These are phyloP conservation scores for Aspergillus campestris DNA, from an alignment of 495 filamentous ascomycete species.

Conservation along the genomic window DNA sequence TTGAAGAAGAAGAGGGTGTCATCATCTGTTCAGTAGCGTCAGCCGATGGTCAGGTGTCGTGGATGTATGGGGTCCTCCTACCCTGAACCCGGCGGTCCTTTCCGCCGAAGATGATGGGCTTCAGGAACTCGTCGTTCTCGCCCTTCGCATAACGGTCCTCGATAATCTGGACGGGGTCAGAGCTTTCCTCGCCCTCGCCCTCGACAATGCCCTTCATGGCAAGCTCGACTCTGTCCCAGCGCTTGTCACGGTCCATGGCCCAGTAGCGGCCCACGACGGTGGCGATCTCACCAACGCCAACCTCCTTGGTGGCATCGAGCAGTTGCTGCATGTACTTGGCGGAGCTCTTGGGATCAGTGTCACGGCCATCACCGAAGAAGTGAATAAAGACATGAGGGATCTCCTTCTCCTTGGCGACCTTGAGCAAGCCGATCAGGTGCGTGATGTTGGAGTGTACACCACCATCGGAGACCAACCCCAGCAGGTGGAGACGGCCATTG, in stretches of 20 bases:
- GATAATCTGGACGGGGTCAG: slow-evolving; percentile 78
- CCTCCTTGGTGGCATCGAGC: slow-evolving; percentile 66
- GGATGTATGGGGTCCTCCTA: slow-evolving; percentile 20
- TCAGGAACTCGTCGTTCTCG: slow-evolving; percentile 96
- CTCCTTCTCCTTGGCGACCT: slow-evolving; percentile 78
- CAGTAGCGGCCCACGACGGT: slow-evolving; percentile 95
- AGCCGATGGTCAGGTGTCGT: slow-evolving; percentile 5
- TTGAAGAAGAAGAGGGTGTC: slow-evolving; percentile 99
- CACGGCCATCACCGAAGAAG: slow-evolving; percentile 97
- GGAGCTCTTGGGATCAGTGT: slow-evolving; percentile 92
- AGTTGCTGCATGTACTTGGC: slow-evolving; percentile 80
- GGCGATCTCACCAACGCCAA: slow-evolving; percentile 80
- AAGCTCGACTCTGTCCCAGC: slow-evolving; percentile 90
- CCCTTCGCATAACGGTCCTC: slow-evolving; percentile 76
- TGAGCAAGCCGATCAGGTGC: slow-evolving; percentile 78
- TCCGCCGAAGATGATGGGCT: slow-evolving; percentile 91
- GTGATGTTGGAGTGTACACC: slow-evolving; percentile 95
- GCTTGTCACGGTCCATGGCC: slow-evolving; percentile 99
- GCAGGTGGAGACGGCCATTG: slow-evolving; percentile 86
- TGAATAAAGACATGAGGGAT: slow-evolving; percentile 93
- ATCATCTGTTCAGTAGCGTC: slow-evolving; percentile 45
- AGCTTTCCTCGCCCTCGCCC: slow-evolving; percentile 79
- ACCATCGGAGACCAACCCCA: slow-evolving; percentile 85
- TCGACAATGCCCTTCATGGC: slow-evolving; percentile 77
- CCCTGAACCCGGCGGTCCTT: slow-evolving; percentile 76